Conservation (phyloP, 176 grass and related monocot genomes). For the Hordeum vulgare region MorexV3_pseudomolecules_assembly NC_058520.1:580776766-580777265, state of each 20-base stretch:
- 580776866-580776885: slow-evolving; percentile 74
- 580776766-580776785: not conserved
- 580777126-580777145: not conserved
- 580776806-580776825: slow-evolving; percentile 50
- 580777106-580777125: not conserved
- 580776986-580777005: not conserved
- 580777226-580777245: slow-evolving; percentile 62
- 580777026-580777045: too few relatives aligned
- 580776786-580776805: slow-evolving; percentile 68
- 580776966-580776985: not conserved
- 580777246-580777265: slow-evolving; percentile 81
- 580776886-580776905: slow-evolving; percentile 58
- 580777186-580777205: slow-evolving; percentile 38
- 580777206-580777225: slow-evolving; percentile 63
- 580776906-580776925: slow-evolving; percentile 38
- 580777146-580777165: slow-evolving; percentile 73
- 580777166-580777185: slow-evolving; percentile 53
- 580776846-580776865: slow-evolving; percentile 90
- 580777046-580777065: too few relatives aligned
- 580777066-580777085: not conserved
- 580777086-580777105: not conserved
- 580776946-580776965: not conserved
- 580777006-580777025: too few relatives aligned
- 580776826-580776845: slow-evolving; percentile 72
- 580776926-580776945: not conserved